Conservation (phyloP, 2,329 filamentous ascomycete genomes). For the Aspergillus novoparasiticus region DNA sequence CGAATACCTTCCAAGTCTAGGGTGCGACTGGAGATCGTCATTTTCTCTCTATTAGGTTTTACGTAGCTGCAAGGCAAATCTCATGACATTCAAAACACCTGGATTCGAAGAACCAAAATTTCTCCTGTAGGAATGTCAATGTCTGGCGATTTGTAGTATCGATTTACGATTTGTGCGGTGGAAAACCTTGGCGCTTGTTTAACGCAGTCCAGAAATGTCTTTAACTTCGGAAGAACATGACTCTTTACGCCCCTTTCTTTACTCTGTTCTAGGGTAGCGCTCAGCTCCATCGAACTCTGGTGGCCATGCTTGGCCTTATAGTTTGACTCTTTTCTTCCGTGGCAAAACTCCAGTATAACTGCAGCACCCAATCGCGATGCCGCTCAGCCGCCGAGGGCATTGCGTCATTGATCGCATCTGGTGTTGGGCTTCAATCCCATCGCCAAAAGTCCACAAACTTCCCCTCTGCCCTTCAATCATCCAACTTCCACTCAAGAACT, state of each 20-base stretch:
- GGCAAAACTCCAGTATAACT: not conserved
- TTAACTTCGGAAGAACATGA: too few relatives aligned
- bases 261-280: not conserved
- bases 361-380: slow-evolving; percentile 1
- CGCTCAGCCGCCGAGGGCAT: slow-evolving; percentile 20
- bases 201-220: not conserved
- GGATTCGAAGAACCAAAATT: not conserved
- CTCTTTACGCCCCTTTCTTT: too few relatives aligned
- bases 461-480: not conserved
- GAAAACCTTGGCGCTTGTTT: not conserved
- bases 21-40: slow-evolving; percentile 1
- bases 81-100: slow-evolving; percentile 3
- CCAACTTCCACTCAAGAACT: not conserved
- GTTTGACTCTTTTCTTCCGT: not conserved
- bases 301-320: not conserved
- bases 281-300: not conserved
- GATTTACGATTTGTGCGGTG: not conserved
- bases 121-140: not conserved
- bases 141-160: not conserved
- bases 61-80: slow-evolving; percentile 11
- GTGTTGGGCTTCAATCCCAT: slow-evolving; percentile 18
- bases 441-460: slow-evolving; percentile 5
- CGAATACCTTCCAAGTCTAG: slow-evolving; percentile 37
- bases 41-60: slow-evolving; percentile 7
- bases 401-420: slow-evolving; percentile 29